phyloP scores from a whole-genome alignment of 345 rosid genomes.

The Anacardium occidentale region DNA sequence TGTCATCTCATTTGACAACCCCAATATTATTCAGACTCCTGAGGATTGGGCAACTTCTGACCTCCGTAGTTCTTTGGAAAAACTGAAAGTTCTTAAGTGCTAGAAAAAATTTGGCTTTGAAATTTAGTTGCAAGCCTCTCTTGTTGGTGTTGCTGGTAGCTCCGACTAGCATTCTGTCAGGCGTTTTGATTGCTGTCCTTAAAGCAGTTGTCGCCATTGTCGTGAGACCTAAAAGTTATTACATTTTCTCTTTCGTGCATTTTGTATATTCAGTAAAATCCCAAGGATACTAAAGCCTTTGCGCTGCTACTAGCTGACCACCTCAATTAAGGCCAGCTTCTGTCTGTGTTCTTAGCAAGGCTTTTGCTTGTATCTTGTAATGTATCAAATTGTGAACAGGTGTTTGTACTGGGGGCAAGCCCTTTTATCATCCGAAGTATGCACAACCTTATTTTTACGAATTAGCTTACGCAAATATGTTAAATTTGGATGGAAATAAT shows the following conservation, averaged over 20 bases:
- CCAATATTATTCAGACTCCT: slow-evolving; percentile 54
- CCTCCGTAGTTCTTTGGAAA: slow-evolving; percentile 57
- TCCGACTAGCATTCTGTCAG: not conserved
- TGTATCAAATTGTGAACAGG: not conserved
- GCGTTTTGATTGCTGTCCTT: not conserved
- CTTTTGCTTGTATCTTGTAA: not conserved
- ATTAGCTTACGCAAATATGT: not conserved
- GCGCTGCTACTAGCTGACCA: not conserved
- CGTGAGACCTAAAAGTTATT: not conserved
- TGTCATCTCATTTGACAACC: slow-evolving; percentile 69
- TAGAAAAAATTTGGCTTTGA: slow-evolving; percentile 11
- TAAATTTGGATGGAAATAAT: not conserved
- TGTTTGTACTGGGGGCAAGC: not conserved
- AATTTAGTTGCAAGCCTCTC: not conserved
- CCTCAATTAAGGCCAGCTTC: not conserved
- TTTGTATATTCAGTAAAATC: slow-evolving; percentile 6
- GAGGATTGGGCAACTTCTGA: slow-evolving; percentile 43
- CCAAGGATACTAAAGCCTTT: not conserved
- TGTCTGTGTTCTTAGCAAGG: not conserved
- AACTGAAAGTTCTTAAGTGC: slow-evolving; percentile 45
- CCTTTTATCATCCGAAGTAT: not conserved
- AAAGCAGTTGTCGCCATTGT: not conserved
- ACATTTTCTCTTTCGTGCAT: not conserved
- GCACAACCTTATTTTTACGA: not conserved
- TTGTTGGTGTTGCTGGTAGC: not conserved